A percentile compares a stretch with the other conserved stretches of the same genome.
phyloP scores from a whole-genome alignment of 768 basidiomycete genomes.

The Pisolithus microcarpus region DNA sequence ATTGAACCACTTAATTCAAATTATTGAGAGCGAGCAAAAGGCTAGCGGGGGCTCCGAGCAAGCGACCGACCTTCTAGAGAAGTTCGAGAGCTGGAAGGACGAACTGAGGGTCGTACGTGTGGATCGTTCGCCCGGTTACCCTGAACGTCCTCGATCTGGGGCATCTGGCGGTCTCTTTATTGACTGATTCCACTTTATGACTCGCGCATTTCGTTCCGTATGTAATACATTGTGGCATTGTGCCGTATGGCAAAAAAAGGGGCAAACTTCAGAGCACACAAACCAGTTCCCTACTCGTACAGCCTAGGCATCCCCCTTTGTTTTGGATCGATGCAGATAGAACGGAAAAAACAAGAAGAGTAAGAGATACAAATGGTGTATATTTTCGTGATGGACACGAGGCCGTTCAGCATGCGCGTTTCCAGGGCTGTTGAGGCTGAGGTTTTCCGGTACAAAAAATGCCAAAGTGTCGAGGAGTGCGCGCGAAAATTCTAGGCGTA shows the following conservation, averaged over 20 bases:
- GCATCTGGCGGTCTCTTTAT: conserved; percentile 19
- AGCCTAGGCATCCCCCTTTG: not conserved
- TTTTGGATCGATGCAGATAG: not conserved
- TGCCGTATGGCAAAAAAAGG: too few species aligned
- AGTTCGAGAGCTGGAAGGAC: conserved; percentile 37
- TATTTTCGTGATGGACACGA: not conserved
- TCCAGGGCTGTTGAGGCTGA: conserved; percentile 6
- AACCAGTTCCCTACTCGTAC: not conserved
- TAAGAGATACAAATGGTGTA: not conserved
- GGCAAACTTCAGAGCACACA: too few species aligned
- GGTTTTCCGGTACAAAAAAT: conserved; percentile 32
- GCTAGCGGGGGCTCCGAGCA: conserved; percentile 29
- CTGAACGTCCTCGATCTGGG: not conserved
- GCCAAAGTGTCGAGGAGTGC: conserved; percentile 24
- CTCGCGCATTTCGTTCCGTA: too few species aligned
- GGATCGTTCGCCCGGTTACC: not conserved
- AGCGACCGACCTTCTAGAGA: conserved; percentile 30
- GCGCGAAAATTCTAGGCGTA: conserved; percentile 9
- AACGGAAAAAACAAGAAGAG: conserved; percentile 3
- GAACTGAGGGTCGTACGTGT: conserved; percentile 29
- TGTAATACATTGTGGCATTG: not conserved
- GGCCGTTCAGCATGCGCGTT: conserved; percentile 4
- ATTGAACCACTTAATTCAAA: conserved; percentile 35
- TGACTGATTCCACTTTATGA: conserved; percentile 9
- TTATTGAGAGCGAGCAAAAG: conserved; percentile 38